A percentile compares a stretch with the other conserved stretches of the same genome.
These are phyloP conservation scores for Cystobasidium sp. DNA, from an alignment of 1,284 basidiomycete species.

Conservation along the genomic window DNA sequence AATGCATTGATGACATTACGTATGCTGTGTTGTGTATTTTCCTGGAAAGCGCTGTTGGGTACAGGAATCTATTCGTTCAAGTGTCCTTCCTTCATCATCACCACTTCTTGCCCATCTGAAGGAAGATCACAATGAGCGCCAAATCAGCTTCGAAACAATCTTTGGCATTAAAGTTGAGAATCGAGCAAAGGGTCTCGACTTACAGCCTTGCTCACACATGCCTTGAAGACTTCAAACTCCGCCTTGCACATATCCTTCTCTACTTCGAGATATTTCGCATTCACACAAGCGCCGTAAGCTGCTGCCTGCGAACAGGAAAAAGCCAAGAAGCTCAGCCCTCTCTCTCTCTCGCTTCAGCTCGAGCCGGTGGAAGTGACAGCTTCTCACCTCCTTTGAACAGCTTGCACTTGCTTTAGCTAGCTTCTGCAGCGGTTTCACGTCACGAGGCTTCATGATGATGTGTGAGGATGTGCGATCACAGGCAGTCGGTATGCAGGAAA, in stretches of 20 bases:
- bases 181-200: constrained; percentile 50
- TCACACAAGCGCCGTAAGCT: constrained; percentile 77
- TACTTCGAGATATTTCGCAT: constrained; percentile 74
- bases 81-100: constrained; percentile 54
- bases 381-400: constrained; percentile 38
- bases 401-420: constrained; percentile 32
- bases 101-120: constrained; percentile 71
- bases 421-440: constrained; percentile 38
- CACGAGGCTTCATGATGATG: constrained; percentile 31
- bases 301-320: constrained; percentile 63
- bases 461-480: too few relatives aligned
- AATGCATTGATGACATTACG: too few relatives aligned
- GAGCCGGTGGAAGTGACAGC: background rate
- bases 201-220: constrained; percentile 73
- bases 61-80: too few relatives aligned
- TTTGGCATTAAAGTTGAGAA: background rate
- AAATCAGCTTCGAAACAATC: background rate
- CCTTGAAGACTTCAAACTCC: constrained; percentile 75
- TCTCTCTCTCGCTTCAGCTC: background rate
- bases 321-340: too few relatives aligned
- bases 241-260: constrained; percentile 73
- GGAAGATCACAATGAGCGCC: constrained; percentile 30
- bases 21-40: too few relatives aligned
- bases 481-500: too few relatives aligned
- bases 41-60: too few relatives aligned